Percentiles rank a stretch among this genome's conserved stretches.
These are phyloP conservation scores for Daldinia sp. DNA, from an alignment of 2,329 filamentous ascomycete genomes.

Conservation along the genomic window DNA sequence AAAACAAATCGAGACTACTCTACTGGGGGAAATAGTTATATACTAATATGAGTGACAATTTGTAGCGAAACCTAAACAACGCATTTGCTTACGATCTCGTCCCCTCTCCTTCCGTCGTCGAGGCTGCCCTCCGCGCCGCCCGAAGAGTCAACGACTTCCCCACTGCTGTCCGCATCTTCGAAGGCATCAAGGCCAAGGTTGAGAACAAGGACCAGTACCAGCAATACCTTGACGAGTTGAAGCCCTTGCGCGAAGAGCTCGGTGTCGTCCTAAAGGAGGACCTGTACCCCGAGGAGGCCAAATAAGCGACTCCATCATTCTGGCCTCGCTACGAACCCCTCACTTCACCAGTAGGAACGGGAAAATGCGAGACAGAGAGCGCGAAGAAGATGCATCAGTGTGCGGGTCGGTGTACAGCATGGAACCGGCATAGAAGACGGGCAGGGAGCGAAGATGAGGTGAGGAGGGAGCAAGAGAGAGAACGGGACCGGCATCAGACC, in stretches of 20 bases:
- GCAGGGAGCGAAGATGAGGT: background rate
- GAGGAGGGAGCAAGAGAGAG: background rate
- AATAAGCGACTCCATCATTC: slow-evolving; percentile 41
- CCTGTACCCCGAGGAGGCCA: slow-evolving; percentile 77
- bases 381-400: background rate
- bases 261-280: slow-evolving; percentile 91
- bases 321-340: background rate
- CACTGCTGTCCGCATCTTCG: slow-evolving; percentile 97
- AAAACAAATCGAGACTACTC: background rate
- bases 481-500: slow-evolving; percentile 1
- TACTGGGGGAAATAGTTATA: background rate
- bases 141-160: slow-evolving; percentile 98
- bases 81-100: slow-evolving; percentile 99
- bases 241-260: slow-evolving; percentile 91
- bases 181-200: slow-evolving; percentile 99
- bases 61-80: slow-evolving; percentile 79
- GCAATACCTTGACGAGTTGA: slow-evolving; percentile 93
- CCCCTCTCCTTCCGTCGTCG: slow-evolving; percentile 88
- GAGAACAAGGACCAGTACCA: slow-evolving; percentile 98
- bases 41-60: slow-evolving; percentile 25
- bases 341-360: background rate
- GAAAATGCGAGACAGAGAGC: background rate
- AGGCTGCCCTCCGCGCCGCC: slow-evolving; percentile 90
- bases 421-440: background rate
- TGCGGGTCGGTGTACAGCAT: background rate